phyloP scores from a whole-genome alignment of 495 filamentous ascomycete species.

The Cryomyces antarcticus region DNA sequence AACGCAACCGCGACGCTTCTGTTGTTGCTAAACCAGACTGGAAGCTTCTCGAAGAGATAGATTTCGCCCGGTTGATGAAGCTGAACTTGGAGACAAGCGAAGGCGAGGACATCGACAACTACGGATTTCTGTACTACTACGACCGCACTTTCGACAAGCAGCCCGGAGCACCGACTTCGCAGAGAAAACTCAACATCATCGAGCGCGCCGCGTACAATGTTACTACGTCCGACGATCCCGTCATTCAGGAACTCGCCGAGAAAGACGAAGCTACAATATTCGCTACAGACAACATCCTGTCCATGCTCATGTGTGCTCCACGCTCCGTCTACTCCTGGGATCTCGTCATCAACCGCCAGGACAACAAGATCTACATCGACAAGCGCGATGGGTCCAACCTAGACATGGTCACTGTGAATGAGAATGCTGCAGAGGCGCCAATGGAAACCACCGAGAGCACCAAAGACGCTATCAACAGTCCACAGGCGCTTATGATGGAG shows the following conservation, averaged over 20 bases:
- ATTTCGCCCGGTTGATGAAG: slow-evolving; percentile 86
- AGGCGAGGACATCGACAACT: slow-evolving; percentile 83
- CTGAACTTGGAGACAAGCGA: slow-evolving; percentile 85
- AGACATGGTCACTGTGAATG: slow-evolving; percentile 97
- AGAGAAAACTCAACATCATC: slow-evolving; percentile 67
- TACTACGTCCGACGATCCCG: slow-evolving; percentile 81
- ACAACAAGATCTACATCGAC: slow-evolving; percentile 94
- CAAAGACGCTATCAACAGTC: slow-evolving; percentile 87
- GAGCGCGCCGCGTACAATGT: slow-evolving; percentile 96
- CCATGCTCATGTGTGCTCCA: slow-evolving; percentile 97
- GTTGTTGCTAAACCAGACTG: slow-evolving; percentile 89
- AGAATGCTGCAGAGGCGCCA: slow-evolving; percentile 94
- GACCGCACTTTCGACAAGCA: slow-evolving; percentile 86
- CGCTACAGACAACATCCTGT: slow-evolving; percentile 87
- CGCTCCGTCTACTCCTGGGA: slow-evolving; percentile 96
- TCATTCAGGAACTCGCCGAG: slow-evolving; percentile 91
- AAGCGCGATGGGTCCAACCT: slow-evolving; percentile 83
- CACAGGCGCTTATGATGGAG: slow-evolving; percentile 74
- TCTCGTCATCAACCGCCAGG: slow-evolving; percentile 72
- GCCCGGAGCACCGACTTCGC: slow-evolving; percentile 57
- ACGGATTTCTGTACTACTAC: slow-evolving; percentile 96
- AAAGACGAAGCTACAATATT: slow-evolving; percentile 96
- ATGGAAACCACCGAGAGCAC: slow-evolving; percentile 78
- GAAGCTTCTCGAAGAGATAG: slow-evolving; percentile 92
- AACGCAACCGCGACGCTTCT: slow-evolving; percentile 84